A percentile compares a stretch with the other conserved stretches of the same genome.
Evolutionary conservation across 345 rosid species (phyloP).

Genomic region (Citrus glauca): DNA sequence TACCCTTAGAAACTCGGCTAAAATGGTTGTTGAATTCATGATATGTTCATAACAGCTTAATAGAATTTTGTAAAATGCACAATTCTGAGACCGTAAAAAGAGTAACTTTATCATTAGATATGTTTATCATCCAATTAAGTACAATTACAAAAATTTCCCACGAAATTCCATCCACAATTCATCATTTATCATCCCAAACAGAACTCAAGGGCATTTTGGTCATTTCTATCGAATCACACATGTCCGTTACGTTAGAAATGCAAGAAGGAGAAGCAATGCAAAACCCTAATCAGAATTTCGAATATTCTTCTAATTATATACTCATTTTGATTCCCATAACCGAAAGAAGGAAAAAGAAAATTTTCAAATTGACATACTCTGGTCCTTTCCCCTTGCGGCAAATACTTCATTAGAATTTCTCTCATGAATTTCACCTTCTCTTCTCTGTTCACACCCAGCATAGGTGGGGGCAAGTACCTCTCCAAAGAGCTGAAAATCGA

Average conservation of each 20-base stretch:
- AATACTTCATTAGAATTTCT: conserved; percentile 51
- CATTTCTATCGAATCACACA: neutral
- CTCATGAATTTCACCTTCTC: conserved; percentile 55
- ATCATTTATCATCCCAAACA: neutral
- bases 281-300: conserved; percentile 4
- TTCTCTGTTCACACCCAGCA: conserved; percentile 39
- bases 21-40: neutral
- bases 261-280: neutral
- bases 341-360: neutral
- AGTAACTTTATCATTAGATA: neutral
- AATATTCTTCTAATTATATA: neutral
- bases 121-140: neutral
- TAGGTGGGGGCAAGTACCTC: conserved; percentile 48
- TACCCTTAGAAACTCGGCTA: neutral
- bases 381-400: conserved; percentile 51
- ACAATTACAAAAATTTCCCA: neutral
- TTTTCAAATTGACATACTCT: conserved; percentile 31
- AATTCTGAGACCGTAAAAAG: neutral
- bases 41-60: neutral
- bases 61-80: neutral
- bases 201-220: neutral
- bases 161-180: neutral
- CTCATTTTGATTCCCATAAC: neutral
- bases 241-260: conserved; percentile 9
- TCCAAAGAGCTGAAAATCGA: conserved; percentile 50